phyloP scores from a whole-genome alignment of 345 rosid genomes.

The Boechera stricta region DNA sequence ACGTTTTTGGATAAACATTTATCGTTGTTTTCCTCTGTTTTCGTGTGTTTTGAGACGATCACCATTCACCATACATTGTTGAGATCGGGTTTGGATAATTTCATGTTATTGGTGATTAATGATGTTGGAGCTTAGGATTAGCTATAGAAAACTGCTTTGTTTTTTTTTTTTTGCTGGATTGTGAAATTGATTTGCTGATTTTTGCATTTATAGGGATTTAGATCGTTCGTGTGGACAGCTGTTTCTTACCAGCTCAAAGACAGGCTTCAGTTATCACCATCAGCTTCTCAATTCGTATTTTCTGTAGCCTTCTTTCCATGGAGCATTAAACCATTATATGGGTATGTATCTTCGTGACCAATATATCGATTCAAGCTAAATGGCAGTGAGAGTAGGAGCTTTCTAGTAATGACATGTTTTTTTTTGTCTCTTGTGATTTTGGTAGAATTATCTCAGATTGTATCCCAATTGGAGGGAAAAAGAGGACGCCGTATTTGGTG shows the following conservation, averaged over 20 bases:
- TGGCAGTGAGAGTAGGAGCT: slow-evolving; percentile 1
- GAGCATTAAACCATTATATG: slow-evolving; percentile 96
- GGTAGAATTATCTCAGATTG: slow-evolving; percentile 91
- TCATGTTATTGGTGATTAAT: neutral
- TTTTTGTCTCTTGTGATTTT: neutral
- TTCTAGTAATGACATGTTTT: neutral
- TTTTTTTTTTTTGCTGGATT: neutral
- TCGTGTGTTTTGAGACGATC: slow-evolving; percentile 21
- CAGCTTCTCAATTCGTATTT: slow-evolving; percentile 88
- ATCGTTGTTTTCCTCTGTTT: slow-evolving; percentile 28
- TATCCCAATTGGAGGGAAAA: slow-evolving; percentile 83
- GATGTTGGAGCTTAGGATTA: neutral
- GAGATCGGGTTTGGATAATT: neutral
- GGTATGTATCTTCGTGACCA: slow-evolving; percentile 53
- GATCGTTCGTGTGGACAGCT: slow-evolving; percentile 98
- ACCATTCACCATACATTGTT: neutral
- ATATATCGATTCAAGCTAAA: neutral
- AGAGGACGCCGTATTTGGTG: slow-evolving; percentile 83
- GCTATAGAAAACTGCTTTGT: neutral
- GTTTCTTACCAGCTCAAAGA: slow-evolving; percentile 97
- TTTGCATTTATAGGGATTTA: slow-evolving; percentile 73
- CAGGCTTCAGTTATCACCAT: slow-evolving; percentile 84
- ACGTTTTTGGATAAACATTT: neutral
- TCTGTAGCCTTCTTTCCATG: slow-evolving; percentile 92
- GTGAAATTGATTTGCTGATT: neutral